Conservation (phyloP, 2,329 filamentous ascomycete species). For the Colletotrichum spaethianum region DNA sequence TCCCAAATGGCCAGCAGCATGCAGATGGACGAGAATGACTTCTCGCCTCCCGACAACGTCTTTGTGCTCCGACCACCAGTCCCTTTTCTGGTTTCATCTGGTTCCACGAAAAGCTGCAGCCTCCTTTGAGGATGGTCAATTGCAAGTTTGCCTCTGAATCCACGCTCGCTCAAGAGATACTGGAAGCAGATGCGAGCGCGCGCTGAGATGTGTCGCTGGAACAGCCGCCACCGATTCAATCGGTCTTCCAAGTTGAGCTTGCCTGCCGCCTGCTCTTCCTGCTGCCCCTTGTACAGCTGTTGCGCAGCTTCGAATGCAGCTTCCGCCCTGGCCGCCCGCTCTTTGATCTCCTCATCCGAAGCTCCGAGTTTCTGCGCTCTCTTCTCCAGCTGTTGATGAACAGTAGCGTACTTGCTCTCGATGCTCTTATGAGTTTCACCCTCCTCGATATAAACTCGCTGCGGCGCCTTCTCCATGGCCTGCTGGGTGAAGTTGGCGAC, state of each 20-base stretch:
- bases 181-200: constrained; percentile 88
- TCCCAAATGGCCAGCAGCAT: constrained; percentile 95
- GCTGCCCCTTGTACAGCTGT: constrained; percentile 57
- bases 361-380: constrained; percentile 73
- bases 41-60: constrained; percentile 95
- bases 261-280: constrained; percentile 59
- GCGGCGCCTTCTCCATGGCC: constrained; percentile 66
- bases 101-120: constrained; percentile 84
- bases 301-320: constrained; percentile 58
- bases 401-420: constrained; percentile 66
- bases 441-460: constrained; percentile 73
- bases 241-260: constrained; percentile 77
- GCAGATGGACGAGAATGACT: constrained; percentile 98
- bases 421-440: constrained; percentile 74
- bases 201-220: constrained; percentile 88
- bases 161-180: constrained; percentile 89
- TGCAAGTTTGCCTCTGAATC: constrained; percentile 85
- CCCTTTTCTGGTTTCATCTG: constrained; percentile 77
- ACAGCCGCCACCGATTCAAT: constrained; percentile 82
- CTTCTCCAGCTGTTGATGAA: constrained; percentile 71
- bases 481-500: constrained; percentile 69
- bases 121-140: constrained; percentile 82
- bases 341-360: constrained; percentile 74
- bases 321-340: constrained; percentile 58
- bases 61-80: constrained; percentile 85